Base-by-base conservation (phyloP, 192 early-diverging fungal genomes). In the Diversispora epigaea region DNA sequence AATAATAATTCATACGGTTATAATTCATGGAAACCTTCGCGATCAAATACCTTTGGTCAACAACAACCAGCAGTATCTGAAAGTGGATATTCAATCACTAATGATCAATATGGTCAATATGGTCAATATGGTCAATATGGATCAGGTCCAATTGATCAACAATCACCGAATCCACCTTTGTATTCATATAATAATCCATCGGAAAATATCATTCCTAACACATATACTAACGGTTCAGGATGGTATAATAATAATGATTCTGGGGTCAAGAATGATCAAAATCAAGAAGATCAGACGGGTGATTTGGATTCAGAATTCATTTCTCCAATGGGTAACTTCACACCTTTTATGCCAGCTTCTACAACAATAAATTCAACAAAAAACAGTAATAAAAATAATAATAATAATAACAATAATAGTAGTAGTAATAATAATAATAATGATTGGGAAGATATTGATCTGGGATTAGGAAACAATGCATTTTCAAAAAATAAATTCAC, bases 391-490 rank as follows among this genome's bases (percentile, higher is more conserved):
- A 12, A 14, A 10, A 61, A 32, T 32, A 32, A 32, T 32, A 32
- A 32, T 32, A 32, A 32, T 32, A 32, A 32, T 32, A 32, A 32
- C 2, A 32, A 32, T 32, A 32, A 32, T 32, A 32, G 2, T 32
- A 32, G 2, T 32, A 32, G 25, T 32, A 32, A 2, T 32, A 32
- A 50, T 75, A 11, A 9, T 52, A 74, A 49, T 44, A 74, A 22
- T 54, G 25, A 61, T 21, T 75, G 12, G 45, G 7, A 75, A n/a
- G 60, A 25, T 10, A 62, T 54, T 61, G 73, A 75, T 75, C 43
- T 75, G 17, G 73, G 73, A 15, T 54, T 75, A 64, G 62, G 73
- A 10, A 75, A 75, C 17, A 75, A 64, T 52, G 14, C 73, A 17
- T 75, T 75, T 44, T 32, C 25, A 32, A 32, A 32, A 32, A 32